A percentile compares a stretch with the other conserved stretches of the same genome.
These are phyloP conservation scores for Sonneratia alba DNA, from an alignment of 345 rosid genomes.

Conservation along the genomic window DNA sequence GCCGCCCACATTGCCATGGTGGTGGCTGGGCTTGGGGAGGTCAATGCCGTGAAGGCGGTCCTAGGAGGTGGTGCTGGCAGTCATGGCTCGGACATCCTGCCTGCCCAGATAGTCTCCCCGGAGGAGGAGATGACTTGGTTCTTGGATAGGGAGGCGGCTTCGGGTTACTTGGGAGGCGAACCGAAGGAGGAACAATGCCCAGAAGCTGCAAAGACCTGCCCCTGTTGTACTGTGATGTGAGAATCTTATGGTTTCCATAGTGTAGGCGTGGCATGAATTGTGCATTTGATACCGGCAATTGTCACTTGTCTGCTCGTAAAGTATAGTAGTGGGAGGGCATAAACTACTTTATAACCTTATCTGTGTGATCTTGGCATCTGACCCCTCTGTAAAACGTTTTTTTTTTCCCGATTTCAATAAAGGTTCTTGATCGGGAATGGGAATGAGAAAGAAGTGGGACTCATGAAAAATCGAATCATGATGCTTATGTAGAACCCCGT, in stretches of 20 bases:
- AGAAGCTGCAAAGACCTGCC: not conserved
- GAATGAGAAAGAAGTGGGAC: too few relatives aligned
- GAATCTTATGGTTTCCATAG: not conserved
- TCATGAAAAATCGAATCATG: too few relatives aligned
- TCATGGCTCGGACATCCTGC: constrained; percentile 31
- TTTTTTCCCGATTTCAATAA: too few relatives aligned
- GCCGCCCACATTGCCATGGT: constrained; percentile 65
- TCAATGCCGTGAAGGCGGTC: constrained; percentile 44
- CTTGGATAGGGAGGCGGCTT: constrained; percentile 70
- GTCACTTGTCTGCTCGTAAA: too few relatives aligned
- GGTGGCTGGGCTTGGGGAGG: constrained; percentile 61
- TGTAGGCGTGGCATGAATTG: too few relatives aligned
- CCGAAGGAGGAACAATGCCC: not conserved
- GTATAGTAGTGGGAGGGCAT: too few relatives aligned
- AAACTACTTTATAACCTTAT: too few relatives aligned
- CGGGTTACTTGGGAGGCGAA: constrained; percentile 11
- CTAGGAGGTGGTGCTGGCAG: constrained; percentile 23
- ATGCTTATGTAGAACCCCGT: too few relatives aligned
- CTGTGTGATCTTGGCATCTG: too few relatives aligned
- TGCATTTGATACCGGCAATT: too few relatives aligned
- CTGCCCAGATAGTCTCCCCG: constrained; percentile 54
- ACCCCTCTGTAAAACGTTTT: too few relatives aligned
- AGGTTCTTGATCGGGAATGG: too few relatives aligned
- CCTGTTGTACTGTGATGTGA: constrained; percentile 1
- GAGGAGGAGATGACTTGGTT: constrained; percentile 78